Base-by-base conservation (phyloP, 2,329 filamentous ascomycete genomes). In the Colletotrichum echinochloae region DNA sequence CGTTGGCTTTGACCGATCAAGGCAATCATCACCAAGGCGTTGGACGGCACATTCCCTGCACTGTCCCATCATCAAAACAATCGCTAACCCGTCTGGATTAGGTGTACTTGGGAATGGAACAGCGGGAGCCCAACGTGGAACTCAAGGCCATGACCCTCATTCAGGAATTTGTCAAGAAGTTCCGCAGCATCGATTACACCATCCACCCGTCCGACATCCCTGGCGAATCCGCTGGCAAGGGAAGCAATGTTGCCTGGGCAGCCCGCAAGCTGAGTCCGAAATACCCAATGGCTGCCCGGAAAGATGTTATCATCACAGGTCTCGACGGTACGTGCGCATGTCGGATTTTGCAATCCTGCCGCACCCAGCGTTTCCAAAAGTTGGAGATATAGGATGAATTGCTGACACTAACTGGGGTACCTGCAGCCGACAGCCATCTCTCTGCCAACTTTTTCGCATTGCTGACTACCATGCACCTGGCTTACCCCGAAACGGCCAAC, bases 41-140 rank as follows among this genome's bases (percentile, higher is more conserved):
- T 26, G 7, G 23, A 39, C 20, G 16, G 33, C 35, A 14, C 35
- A 26, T 39, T 18, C n/a, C n/a, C 20, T 48, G 30, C 18, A 37
- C 51, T 23, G 30, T 23, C n/a, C 16, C 33, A 9, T 66, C 33
- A 39, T 18, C n/a, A 39, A 56, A 37, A 11, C 23, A 61, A 39
- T 28, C 3, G n/a, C 74, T 72, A 66, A 73, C 48, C 46, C 39
- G 28, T 33, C 57, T 35, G 39, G n/a, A 16, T 46, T 71, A 93
- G 91, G 83, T 94, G 63, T 93, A 90, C 76, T 84, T 94, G 37
- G 91, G 88, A 28, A 93, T 93, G 91, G 91, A 93, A 77, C 83
- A 90, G 75, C 89, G 91, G 68, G 91, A 94, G 77, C 81, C 82
- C 60, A 85, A 88, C 56, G 87, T 85, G 14, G 86, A 88, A 70